Evolutionary conservation across 306 rosid genomes (phyloP).

Genomic region (Oxytropis ochrocephala): DNA sequence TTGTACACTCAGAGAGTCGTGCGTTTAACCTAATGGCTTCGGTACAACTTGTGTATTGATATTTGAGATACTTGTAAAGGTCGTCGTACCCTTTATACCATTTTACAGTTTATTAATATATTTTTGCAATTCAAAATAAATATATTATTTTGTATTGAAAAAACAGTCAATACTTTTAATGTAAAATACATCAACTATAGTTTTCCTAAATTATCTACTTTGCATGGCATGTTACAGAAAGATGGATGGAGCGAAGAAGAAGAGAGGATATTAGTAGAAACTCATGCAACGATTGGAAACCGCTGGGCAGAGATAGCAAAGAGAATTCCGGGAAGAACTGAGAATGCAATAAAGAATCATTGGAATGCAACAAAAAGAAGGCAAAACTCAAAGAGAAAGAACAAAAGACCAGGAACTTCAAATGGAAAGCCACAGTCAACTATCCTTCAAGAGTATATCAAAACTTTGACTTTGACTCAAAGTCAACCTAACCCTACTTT

Average conservation of each 20-base stretch:
- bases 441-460: constrained; percentile 71
- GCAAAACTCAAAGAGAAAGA: constrained; percentile 73
- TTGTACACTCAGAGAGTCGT: too few species aligned
- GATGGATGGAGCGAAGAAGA: constrained; percentile 37
- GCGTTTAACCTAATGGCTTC: too few species aligned
- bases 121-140: too few species aligned
- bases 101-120: too few species aligned
- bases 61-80: too few species aligned
- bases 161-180: too few species aligned
- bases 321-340: constrained; percentile 69
- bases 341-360: constrained; percentile 83
- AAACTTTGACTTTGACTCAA: constrained; percentile 11
- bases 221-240: constrained; percentile 42
- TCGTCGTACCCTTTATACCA: too few species aligned
- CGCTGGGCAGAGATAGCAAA: constrained; percentile 90
- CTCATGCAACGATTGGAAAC: constrained; percentile 63
- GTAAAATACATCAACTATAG: too few species aligned
- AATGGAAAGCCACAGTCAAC: constrained; percentile 53
- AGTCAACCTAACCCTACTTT: too few species aligned
- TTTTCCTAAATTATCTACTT: too few species aligned
- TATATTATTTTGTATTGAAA: not conserved
- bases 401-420: constrained; percentile 32
- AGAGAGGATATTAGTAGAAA: constrained; percentile 58
- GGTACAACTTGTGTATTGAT: too few species aligned
- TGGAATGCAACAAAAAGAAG: constrained; percentile 93